A percentile compares a stretch with the other conserved stretches of the same genome.
Evolutionary conservation across 2,329 filamentous ascomycete genomes (phyloP).

Genomic region (Fusarium acutatum): DNA sequence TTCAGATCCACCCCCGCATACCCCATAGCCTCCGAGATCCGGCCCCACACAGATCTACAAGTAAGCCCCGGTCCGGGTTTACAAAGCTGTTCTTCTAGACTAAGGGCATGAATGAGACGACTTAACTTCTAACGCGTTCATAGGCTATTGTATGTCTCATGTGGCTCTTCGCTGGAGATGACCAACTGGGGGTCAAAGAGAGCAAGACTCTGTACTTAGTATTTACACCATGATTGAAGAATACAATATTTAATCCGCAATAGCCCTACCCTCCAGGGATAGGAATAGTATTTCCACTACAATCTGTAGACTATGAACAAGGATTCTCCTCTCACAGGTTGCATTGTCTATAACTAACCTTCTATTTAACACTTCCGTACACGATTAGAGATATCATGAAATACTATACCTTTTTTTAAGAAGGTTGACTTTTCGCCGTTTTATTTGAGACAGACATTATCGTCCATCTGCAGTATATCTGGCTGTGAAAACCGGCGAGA

Average conservation of each 20-base stretch:
- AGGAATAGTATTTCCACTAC: not conserved
- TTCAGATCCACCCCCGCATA: not conserved
- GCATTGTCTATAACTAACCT: not conserved
- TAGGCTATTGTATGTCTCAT: not conserved
- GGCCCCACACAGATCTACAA: conserved; percentile 3
- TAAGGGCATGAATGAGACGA: not conserved
- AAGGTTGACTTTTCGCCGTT: not conserved
- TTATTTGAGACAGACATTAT: not conserved
- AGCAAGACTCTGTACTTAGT: not conserved
- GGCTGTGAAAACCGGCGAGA: too few relatives aligned
- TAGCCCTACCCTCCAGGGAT: not conserved
- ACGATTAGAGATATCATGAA: not conserved
- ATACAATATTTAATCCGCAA: not conserved
- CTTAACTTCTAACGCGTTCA: not conserved
- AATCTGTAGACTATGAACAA: not conserved
- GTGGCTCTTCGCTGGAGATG: not conserved
- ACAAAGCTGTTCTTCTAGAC: not conserved
- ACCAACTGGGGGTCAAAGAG: not conserved
- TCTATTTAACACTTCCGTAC: not conserved
- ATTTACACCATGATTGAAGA: not conserved
- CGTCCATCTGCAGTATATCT: not conserved
- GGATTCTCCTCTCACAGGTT: not conserved
- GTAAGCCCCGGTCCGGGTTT: not conserved
- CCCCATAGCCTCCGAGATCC: not conserved
- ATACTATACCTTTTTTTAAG: too few relatives aligned